These are phyloP conservation scores for Verticillium albo-atrum DNA, from an alignment of 2,329 filamentous ascomycete genomes.

Conservation along the genomic window DNA sequence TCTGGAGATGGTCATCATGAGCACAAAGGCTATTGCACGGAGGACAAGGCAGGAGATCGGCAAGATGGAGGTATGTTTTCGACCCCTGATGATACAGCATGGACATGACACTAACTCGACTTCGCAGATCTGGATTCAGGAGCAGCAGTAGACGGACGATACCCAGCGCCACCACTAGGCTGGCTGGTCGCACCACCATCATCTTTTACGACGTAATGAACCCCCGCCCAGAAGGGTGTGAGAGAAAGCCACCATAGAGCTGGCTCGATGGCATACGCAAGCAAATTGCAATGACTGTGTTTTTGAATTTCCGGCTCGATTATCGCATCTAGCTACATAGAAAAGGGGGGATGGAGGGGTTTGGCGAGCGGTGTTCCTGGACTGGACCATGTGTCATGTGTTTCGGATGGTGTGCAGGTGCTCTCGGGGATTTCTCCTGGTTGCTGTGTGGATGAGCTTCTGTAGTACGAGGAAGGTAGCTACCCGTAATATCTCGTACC, in stretches of 20 bases:
- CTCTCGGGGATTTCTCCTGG: not conserved
- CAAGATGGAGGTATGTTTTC: constrained; percentile 84
- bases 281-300: constrained; percentile 8
- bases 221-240: not conserved
- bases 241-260: constrained; percentile 10
- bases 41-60: constrained; percentile 77
- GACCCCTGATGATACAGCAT: not conserved
- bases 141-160: constrained; percentile 32
- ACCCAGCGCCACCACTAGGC: constrained; percentile 8
- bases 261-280: constrained; percentile 13
- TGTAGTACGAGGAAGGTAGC: not conserved
- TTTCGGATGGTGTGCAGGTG: not conserved
- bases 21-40: constrained; percentile 62
- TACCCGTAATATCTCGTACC: not conserved
- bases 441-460: not conserved
- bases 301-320: constrained; percentile 8
- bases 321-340: not conserved
- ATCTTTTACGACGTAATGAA: constrained; percentile 24
- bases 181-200: not conserved
- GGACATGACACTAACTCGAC: constrained; percentile 16
- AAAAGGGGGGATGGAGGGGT: constrained; percentile 1
- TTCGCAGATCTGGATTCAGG: constrained; percentile 43
- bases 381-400: not conserved
- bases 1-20: constrained; percentile 78
- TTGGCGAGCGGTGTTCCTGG: not conserved